Percentiles rank a stretch among this genome's conserved stretches.
Conservation (phyloP, 805 yeast species). For the Kluyveromyces starmeri region DNA sequence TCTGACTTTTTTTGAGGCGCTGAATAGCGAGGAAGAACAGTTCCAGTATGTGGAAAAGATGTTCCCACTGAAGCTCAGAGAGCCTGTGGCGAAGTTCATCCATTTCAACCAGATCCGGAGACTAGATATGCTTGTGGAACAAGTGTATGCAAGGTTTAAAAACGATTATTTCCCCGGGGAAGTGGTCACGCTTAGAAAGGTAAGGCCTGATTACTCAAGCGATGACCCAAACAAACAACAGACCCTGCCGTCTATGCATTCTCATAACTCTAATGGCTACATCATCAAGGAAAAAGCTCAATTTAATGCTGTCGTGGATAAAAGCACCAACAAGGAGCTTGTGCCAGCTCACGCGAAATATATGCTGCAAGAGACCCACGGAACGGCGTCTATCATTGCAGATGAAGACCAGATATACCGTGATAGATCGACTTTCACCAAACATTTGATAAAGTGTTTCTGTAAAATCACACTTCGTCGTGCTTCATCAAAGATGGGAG, state of each 20-base stretch:
- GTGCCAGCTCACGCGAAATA: slow-evolving; percentile 57
- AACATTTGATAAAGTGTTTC: slow-evolving; percentile 83
- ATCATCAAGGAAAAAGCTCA: slow-evolving; percentile 79
- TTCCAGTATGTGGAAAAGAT: slow-evolving; percentile 58
- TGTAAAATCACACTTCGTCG: slow-evolving; percentile 60
- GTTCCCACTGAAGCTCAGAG: slow-evolving; percentile 87
- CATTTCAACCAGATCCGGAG: slow-evolving; percentile 78
- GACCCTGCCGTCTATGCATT: too few species aligned
- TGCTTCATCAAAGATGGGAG: slow-evolving; percentile 76
- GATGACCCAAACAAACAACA: not conserved
- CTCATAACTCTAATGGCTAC: slow-evolving; percentile 29
- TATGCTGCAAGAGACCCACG: slow-evolving; percentile 52
- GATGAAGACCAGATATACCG: slow-evolving; percentile 68
- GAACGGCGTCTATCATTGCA: slow-evolving; percentile 53
- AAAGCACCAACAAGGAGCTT: slow-evolving; percentile 27
- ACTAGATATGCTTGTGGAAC: slow-evolving; percentile 80
- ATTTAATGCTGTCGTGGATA: slow-evolving; percentile 43
- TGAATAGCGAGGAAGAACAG: slow-evolving; percentile 60
- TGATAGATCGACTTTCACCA: slow-evolving; percentile 81
- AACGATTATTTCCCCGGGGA: slow-evolving; percentile 91
- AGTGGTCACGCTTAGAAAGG: slow-evolving; percentile 48
- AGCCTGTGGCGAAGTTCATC: slow-evolving; percentile 78
- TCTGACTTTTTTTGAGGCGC: slow-evolving; percentile 84
- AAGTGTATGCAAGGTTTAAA: slow-evolving; percentile 67
- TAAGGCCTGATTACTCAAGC: slow-evolving; percentile 3